These are phyloP conservation scores for Silybum marianum DNA, from an alignment of 129 eudicot species.

Conservation along the genomic window DNA sequence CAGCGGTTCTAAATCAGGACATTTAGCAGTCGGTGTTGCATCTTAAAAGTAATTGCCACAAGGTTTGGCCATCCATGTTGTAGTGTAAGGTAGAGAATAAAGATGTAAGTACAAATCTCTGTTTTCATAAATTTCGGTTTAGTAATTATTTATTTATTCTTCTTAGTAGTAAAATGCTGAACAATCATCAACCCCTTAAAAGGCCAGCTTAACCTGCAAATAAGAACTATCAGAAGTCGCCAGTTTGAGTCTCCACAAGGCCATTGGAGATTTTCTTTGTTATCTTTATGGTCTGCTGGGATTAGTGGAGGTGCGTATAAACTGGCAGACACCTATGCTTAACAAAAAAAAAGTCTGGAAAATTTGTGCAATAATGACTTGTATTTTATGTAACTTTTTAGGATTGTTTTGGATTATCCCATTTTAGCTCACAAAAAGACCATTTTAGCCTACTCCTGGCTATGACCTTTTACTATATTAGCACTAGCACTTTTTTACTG, in stretches of 20 bases:
- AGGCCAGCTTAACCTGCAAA: neutral
- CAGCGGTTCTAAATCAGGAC: constrained; percentile 36
- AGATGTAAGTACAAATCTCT: constrained; percentile 18
- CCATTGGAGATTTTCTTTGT: neutral
- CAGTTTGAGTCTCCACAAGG: neutral
- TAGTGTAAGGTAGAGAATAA: constrained; percentile 32
- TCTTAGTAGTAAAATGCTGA: constrained; percentile 14
- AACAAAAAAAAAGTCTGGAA: neutral
- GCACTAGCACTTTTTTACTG: neutral
- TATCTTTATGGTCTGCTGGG: neutral
- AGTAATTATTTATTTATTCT: constrained; percentile 13
- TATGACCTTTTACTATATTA: neutral
- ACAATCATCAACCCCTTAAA: constrained; percentile 5
- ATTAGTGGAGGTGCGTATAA: neutral
- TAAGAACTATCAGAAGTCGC: neutral
- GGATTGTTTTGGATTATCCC: constrained; percentile 26
- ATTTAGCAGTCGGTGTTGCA: constrained; percentile 44
- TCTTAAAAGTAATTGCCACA: constrained; percentile 20
- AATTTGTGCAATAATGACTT: constrained; percentile 7
- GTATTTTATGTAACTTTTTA: neutral
- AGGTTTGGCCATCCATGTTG: constrained; percentile 17
- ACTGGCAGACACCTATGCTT: neutral
- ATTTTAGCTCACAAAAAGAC: neutral
- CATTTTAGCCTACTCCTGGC: neutral
- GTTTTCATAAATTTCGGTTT: neutral